Base-by-base conservation (phyloP, 129 eudicot species). In the Heracleum sosnowskyi region DNA sequence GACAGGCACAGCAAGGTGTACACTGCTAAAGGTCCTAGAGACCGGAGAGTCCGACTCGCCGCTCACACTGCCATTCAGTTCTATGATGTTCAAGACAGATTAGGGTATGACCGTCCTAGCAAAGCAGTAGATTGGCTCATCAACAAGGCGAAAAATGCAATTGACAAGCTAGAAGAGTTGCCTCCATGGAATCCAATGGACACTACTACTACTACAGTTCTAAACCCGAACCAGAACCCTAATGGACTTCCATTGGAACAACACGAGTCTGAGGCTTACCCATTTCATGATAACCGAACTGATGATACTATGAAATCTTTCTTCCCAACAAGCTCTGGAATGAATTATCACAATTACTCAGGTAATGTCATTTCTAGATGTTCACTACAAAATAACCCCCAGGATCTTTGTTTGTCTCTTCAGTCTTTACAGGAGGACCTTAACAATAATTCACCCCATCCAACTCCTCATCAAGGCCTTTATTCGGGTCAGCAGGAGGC, bases 51-150 rank as follows among this genome's bases (percentile, higher is more conserved):
- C 47, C 81, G 90, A 22, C 86, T 87, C 4, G 55, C 90, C 1
- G 90, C 90, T 22, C 82, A 84, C 86, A 87, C 90, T 13, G 90
- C 90, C 3, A 87, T 87, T 69, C 90, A 84, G 39, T 87, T 87
- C 41, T 87, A 87, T 44, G 90, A 87, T 49, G 90, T 87, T 4
- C 90, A 87, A 55, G 90, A 87, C 75, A 75, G 90, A 26, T 60
- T 87, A 12, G 90, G 88, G 17, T 87, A 76, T 53, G 90, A 87
- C 78, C 82, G 90, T 4, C 90, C 90, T 1, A 86, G 87, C 79
- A 86, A 86, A 45, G 87, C 89, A 2, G 85, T 86, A 0, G 90
- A 87, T 68, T 87, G 90, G 90, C 90, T 87, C 70, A 84, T 87
- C 49, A 84, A 84, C 4, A 84, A 81, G 79, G 90, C 90, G 8